Conservation (phyloP, 371 early-diverging fungal genomes). For the Mucor irregularis region DNA sequence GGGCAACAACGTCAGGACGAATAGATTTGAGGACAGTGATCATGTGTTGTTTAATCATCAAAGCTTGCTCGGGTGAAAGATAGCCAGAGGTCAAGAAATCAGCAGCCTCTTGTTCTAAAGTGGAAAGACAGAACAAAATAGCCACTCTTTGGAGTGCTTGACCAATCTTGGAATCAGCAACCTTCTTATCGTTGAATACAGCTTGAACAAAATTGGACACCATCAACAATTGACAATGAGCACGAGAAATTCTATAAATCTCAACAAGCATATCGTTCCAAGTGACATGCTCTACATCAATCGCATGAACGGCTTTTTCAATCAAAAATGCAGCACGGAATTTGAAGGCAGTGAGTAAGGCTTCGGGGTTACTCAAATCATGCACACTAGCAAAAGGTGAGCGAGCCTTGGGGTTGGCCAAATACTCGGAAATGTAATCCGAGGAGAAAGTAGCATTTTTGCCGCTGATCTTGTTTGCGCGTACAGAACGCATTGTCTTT, state of each 20-base stretch:
- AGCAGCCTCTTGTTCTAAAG: constrained; percentile 64
- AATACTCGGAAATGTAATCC: constrained; percentile 41
- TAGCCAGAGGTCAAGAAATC: constrained; percentile 64
- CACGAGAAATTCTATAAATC: constrained; percentile 61
- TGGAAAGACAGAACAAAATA: constrained; percentile 47
- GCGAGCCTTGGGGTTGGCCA: constrained; percentile 44
- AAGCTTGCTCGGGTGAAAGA: constrained; percentile 50
- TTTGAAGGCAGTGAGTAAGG: constrained; percentile 36
- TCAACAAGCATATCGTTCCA: constrained; percentile 58
- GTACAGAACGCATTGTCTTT: constrained; percentile 49
- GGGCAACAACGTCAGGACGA: constrained; percentile 69
- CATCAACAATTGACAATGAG: constrained; percentile 66
- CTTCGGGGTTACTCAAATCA: constrained; percentile 37
- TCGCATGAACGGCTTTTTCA: constrained; percentile 38
- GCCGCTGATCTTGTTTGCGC: constrained; percentile 32
- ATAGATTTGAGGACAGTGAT: constrained; percentile 52
- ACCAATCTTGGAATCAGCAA: constrained; percentile 6
- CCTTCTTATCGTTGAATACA: constrained; percentile 24
- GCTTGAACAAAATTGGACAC: constrained; percentile 61
- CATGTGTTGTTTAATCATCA: constrained; percentile 45
- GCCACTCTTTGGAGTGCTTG: constrained; percentile 24
- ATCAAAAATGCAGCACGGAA: constrained; percentile 42
- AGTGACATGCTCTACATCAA: constrained; percentile 33
- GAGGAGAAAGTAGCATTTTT: constrained; percentile 46
- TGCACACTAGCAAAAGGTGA: constrained; percentile 35